phyloP scores from a whole-genome alignment of 2,329 filamentous ascomycete genomes.

The Colletotrichum camelliae region DNA sequence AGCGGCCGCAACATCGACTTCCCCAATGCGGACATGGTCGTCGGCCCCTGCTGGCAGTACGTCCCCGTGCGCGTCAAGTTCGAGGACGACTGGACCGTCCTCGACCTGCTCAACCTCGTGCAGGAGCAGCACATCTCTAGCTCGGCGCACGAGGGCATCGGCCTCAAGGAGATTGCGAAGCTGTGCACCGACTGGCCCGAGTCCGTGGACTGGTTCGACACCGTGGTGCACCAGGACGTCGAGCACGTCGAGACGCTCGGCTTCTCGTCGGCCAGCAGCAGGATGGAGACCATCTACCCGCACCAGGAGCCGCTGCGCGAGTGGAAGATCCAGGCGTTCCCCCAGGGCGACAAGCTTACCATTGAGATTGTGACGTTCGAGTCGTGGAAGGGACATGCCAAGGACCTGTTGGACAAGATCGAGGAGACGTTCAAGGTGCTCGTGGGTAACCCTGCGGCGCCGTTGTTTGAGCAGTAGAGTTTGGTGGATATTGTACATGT shows the following conservation, averaged over 20 bases:
- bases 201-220: slow-evolving; percentile 53
- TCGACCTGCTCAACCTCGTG: slow-evolving; percentile 57
- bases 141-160: slow-evolving; percentile 60
- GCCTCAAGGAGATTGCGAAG: slow-evolving; percentile 57
- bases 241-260: slow-evolving; percentile 63
- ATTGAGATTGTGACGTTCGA: slow-evolving; percentile 66
- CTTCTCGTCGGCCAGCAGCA: slow-evolving; percentile 38
- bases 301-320: slow-evolving; percentile 60
- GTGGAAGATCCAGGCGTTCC: slow-evolving; percentile 68
- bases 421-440: slow-evolving; percentile 44
- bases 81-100: slow-evolving; percentile 51
- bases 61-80: slow-evolving; percentile 67
- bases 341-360: slow-evolving; percentile 53
- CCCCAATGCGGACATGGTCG: slow-evolving; percentile 58
- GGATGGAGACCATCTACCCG: slow-evolving; percentile 64
- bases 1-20: slow-evolving; percentile 67
- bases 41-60: slow-evolving; percentile 72
- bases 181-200: slow-evolving; percentile 51
- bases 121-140: slow-evolving; percentile 64
- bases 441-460: slow-evolving; percentile 37
- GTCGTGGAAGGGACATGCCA: slow-evolving; percentile 58
- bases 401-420: slow-evolving; percentile 56
- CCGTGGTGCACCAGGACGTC: slow-evolving; percentile 64
- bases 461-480: slow-evolving; percentile 29
- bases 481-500: not conserved